phyloP scores from a whole-genome alignment of 169 alveolate species.

The Sarcocystis neurona region DNA sequence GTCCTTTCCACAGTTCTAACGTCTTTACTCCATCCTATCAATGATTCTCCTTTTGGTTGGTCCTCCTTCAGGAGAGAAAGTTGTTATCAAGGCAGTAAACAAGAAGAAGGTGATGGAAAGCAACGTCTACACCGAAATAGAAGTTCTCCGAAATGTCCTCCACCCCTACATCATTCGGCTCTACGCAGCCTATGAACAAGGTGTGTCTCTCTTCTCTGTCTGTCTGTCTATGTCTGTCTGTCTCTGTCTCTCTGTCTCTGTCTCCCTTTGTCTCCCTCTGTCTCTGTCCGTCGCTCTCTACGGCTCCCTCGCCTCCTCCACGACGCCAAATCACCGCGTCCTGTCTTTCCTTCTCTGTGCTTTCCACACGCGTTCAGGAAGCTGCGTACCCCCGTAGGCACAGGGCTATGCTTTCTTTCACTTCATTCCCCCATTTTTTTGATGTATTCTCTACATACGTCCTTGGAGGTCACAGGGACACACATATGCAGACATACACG shows the following conservation, averaged over 20 bases:
- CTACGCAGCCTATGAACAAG: conserved; percentile 81
- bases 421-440: background rate
- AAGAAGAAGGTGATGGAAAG: conserved; percentile 67
- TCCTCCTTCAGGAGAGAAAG: conserved; percentile 69
- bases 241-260: background rate
- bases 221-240: background rate
- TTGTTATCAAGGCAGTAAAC: conserved; percentile 71
- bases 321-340: too few species aligned
- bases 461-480: background rate
- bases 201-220: background rate
- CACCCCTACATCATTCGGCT: conserved; percentile 82
- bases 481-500: background rate
- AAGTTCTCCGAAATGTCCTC: conserved; percentile 75
- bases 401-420: background rate
- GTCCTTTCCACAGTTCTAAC: background rate
- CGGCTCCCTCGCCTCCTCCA: too few species aligned
- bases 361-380: background rate
- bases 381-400: background rate
- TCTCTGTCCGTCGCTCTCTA: too few species aligned
- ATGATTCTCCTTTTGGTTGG: background rate
- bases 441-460: background rate
- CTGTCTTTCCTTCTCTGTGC: too few species aligned
- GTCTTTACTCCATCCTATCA: background rate
- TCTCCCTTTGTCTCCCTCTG: too few species aligned
- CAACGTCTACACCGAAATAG: conserved; percentile 79